Evolutionary conservation across 257 asterid species (phyloP), one percentile per base, ranked within the genome.

Genomic region (Solanum peruvianum): DNA sequence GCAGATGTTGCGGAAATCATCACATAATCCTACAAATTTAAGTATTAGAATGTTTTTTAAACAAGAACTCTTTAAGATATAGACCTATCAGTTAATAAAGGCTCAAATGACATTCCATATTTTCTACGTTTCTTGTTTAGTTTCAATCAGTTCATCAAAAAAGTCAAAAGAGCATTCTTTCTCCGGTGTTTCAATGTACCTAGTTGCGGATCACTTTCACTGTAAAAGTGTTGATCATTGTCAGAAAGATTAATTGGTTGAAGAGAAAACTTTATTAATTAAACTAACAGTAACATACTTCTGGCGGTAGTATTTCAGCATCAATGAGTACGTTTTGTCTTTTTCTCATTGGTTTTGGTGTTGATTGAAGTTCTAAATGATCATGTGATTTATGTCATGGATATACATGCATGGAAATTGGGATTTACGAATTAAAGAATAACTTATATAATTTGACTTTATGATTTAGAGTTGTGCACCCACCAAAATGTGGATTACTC

Each of bases 61-160:
- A 37, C 3, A 31, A 37, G 6, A 37, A 37, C 5, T 33, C 11
- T 42, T 5, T 77, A 6, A 11, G 3, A 21, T 77, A 75, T 71
- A 88, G 45, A 35, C 91, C 81, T 35, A 96, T 98, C 98, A 73
- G 94, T 91, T 88, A 92, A 86, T 69, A 87, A 86, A 73, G 96
- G 95, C 73, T 92, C 94, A 13, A 78, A 69, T 88, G 91, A 87
- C 85, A 89, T 66, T 6, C 77, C 72, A 71, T 93, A 93, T 89
- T 92, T 93, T 86, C 87, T 91, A 70, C 85, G 70, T 84, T 86
- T 88, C 67, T 88, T 91, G 86, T 88, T 88, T 76, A 29, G 78
- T 88, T 88, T 94, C 96, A 94, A 95, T 52, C 11, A 8, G 47
- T 11, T 49, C 82, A 75, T 49, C 82, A 75, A 39, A 39, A 29